Percentiles rank a stretch among this genome's conserved stretches.
Conservation (phyloP, 2,329 filamentous ascomycete species). For the Penicillium paneum region DNA sequence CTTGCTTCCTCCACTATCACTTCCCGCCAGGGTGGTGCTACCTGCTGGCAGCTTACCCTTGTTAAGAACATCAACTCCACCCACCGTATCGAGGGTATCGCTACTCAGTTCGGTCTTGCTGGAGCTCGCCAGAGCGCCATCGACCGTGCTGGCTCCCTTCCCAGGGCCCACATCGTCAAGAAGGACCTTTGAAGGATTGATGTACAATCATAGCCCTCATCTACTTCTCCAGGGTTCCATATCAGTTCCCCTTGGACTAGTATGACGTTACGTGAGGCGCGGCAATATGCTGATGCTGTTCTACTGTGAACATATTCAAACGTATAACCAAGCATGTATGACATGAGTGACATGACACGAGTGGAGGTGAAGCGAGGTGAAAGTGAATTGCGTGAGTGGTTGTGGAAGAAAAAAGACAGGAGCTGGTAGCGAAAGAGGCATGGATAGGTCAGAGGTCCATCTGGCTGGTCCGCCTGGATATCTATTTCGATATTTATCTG, state of each 20-base stretch:
- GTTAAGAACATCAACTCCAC: conserved; percentile 90
- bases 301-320: conserved; percentile 1
- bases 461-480: conserved; percentile 7
- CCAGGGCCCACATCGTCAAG: conserved; percentile 35
- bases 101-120: conserved; percentile 64
- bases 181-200: conserved; percentile 26
- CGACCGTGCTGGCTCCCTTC: conserved; percentile 33
- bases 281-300: conserved; percentile 2
- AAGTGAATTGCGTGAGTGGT: neutral
- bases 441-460: conserved; percentile 5
- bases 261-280: neutral
- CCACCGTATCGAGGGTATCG: conserved; percentile 73
- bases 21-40: conserved; percentile 77
- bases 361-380: neutral
- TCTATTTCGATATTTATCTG: neutral
- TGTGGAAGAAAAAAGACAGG: neutral
- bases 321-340: conserved; percentile 2
- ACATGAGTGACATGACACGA: conserved; percentile 9
- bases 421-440: neutral
- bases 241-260: neutral
- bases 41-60: conserved; percentile 80
- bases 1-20: conserved; percentile 80
- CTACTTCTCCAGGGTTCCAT: neutral
- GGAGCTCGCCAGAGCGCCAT: conserved; percentile 58
- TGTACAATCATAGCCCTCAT: neutral